Conservation (phyloP, 2,329 filamentous ascomycete genomes). For the Neoascochyta sp. region DNA sequence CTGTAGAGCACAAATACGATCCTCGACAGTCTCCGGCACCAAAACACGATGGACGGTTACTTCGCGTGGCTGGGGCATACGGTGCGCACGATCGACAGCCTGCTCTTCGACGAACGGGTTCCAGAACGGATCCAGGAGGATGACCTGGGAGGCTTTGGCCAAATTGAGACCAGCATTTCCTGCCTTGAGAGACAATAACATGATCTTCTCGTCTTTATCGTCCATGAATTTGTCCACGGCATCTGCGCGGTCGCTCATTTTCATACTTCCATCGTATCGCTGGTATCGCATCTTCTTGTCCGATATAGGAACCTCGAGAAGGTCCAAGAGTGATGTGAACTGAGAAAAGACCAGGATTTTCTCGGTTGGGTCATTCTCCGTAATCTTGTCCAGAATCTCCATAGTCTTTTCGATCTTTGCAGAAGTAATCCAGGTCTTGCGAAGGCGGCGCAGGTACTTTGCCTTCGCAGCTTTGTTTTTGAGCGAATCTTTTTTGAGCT, state of each 20-base stretch:
- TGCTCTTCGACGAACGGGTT: conserved; percentile 92
- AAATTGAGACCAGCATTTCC: conserved; percentile 86
- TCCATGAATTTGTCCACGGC: conserved; percentile 67
- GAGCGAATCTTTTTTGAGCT: conserved; percentile 64
- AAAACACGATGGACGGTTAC: conserved; percentile 80
- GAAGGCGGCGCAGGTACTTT: conserved; percentile 66
- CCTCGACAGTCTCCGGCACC: conserved; percentile 75
- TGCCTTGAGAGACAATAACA: conserved; percentile 75
- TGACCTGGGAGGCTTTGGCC: conserved; percentile 75
- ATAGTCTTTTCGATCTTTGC: conserved; percentile 70
- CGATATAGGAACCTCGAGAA: conserved; percentile 68
- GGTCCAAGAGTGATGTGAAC: conserved; percentile 74
- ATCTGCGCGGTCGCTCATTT: conserved; percentile 60
- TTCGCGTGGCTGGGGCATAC: conserved; percentile 71
- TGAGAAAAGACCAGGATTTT: conserved; percentile 82
- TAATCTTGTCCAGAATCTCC: conserved; percentile 57
- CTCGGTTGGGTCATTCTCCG: conserved; percentile 53
- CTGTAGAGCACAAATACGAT: conserved; percentile 76
- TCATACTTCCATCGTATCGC: conserved; percentile 77
- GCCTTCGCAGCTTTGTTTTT: conserved; percentile 63
- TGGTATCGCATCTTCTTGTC: conserved; percentile 57
- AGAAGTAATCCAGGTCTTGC: conserved; percentile 67
- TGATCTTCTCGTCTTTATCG: conserved; percentile 58
- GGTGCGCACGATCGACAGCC: conserved; percentile 83
- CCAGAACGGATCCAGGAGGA: conserved; percentile 92